Evolutionary conservation across 768 basidiomycete species (phyloP), one percentile per base, ranked within the genome.

Genomic region (Suillus weaverae): DNA sequence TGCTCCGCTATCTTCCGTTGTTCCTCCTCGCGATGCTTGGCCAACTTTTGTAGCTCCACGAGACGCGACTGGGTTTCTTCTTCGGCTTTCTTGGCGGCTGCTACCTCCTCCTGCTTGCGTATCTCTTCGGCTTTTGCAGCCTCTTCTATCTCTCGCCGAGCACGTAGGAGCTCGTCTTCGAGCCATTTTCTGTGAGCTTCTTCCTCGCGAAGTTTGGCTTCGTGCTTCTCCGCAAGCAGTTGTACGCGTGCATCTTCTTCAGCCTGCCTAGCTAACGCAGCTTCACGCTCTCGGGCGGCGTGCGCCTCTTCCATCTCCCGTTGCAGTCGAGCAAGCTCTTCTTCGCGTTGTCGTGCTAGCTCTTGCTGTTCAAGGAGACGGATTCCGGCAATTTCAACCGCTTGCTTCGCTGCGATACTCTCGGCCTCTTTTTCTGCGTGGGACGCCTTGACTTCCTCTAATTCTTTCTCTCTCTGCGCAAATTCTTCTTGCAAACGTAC

Each of bases 401-500:
- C 71, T 35, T 72, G 70, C 26, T 66, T 72, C 13, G 69, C 67
- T 11, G 64, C 59, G 33, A 68, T 59, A 39, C 68, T 72, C 33
- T 76, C 76, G 43, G 61, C 69, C 2, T 70, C 74, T 33, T 69
- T 74, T 38, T 65, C 71, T 43, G 71, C 69, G 35, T 73, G 69
- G 38, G 76, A 73, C 4, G 68, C 70, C 20, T 67, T 54, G 32
- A 67, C 68, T 54, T 61, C 68, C 55, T 72, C 70, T 63, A 76
- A 61, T 62, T 76, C 74, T 53, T 57, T 64, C 33, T 64, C 73
- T n/a, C 70, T 68, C 60, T 68, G 73, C 30, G 57, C 69, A 5
- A 76, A 73, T 60, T 76, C 76, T 30, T 62, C 67, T 50, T 77
- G 73, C 66, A 76, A 54, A 26, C 71, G 74, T 8, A 57, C 68